These are phyloP conservation scores for Metarhizium brunneum DNA, from an alignment of 2,329 filamentous ascomycete species.

Conservation along the genomic window DNA sequence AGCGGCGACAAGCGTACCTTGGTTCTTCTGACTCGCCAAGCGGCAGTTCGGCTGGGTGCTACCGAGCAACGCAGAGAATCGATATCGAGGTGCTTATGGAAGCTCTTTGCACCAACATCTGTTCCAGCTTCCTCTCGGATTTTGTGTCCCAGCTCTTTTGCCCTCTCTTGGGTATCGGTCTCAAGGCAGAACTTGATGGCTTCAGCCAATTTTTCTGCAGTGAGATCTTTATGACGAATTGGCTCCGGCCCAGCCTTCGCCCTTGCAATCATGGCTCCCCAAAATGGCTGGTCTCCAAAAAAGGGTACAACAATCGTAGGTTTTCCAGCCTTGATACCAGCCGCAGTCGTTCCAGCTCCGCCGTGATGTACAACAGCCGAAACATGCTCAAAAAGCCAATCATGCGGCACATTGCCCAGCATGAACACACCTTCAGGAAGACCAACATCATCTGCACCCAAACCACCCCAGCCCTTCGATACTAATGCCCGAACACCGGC, in stretches of 20 bases:
- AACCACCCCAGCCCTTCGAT: slow-evolving; percentile 80
- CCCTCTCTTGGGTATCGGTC: slow-evolving; percentile 48
- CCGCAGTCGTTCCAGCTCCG: slow-evolving; percentile 79
- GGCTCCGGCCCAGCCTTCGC: slow-evolving; percentile 65
- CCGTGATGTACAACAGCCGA: slow-evolving; percentile 81
- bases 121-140: slow-evolving; percentile 60
- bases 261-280: slow-evolving; percentile 66
- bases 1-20: slow-evolving; percentile 61
- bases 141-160: slow-evolving; percentile 47
- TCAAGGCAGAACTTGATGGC: slow-evolving; percentile 53
- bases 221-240: slow-evolving; percentile 60
- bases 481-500: slow-evolving; percentile 70
- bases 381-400: slow-evolving; percentile 79
- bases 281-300: slow-evolving; percentile 79
- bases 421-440: slow-evolving; percentile 73
- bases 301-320: slow-evolving; percentile 81
- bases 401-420: slow-evolving; percentile 77
- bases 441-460: slow-evolving; percentile 61
- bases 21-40: slow-evolving; percentile 65
- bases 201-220: slow-evolving; percentile 53
- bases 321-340: slow-evolving; percentile 70
- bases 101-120: slow-evolving; percentile 54
- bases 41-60: slow-evolving; percentile 57
- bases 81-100: slow-evolving; percentile 60
- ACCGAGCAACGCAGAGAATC: slow-evolving; percentile 62